Conservation (phyloP, 202 grass and related monocot genomes). For the Saccharum hybrid region DNA sequence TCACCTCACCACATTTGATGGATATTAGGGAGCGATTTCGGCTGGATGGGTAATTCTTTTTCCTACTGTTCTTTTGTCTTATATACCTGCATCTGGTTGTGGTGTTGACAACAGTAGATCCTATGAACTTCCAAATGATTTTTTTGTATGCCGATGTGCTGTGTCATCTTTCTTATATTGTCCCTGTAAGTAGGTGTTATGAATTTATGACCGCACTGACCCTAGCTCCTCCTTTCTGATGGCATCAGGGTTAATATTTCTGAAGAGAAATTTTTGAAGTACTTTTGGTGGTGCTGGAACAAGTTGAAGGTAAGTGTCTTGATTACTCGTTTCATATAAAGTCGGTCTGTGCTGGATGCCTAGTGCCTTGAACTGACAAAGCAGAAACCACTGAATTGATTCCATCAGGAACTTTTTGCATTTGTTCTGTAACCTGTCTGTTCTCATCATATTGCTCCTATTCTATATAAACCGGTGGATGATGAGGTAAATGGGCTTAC, state of each 20-base stretch:
- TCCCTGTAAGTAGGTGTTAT: constrained; percentile 12
- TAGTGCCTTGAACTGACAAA: neutral
- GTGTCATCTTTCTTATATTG: constrained; percentile 15
- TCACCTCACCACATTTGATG: constrained; percentile 97
- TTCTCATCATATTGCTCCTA: constrained; percentile 10
- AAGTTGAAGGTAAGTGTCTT: constrained; percentile 66
- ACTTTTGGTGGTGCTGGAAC: constrained; percentile 99
- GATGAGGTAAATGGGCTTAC: constrained; percentile 27
- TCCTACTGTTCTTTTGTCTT: neutral
- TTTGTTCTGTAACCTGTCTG: constrained; percentile 27
- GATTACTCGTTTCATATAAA: constrained; percentile 14
- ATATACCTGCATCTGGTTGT: neutral
- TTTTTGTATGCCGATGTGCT: neutral
- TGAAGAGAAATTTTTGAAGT: constrained; percentile 82
- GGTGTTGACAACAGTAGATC: neutral
- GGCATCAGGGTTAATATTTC: constrained; percentile 81
- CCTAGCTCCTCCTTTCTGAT: constrained; percentile 44
- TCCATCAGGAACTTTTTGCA: neutral
- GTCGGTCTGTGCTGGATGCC: neutral
- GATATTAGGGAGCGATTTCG: constrained; percentile 91
- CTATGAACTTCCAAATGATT: neutral
- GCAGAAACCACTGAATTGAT: neutral
- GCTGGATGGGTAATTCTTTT: constrained; percentile 71
- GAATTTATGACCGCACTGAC: constrained; percentile 34
- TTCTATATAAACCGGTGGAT: constrained; percentile 27